These are phyloP conservation scores for Nicotiana obtusifolia DNA, from an alignment of 257 asterid species.

Conservation along the genomic window DNA sequence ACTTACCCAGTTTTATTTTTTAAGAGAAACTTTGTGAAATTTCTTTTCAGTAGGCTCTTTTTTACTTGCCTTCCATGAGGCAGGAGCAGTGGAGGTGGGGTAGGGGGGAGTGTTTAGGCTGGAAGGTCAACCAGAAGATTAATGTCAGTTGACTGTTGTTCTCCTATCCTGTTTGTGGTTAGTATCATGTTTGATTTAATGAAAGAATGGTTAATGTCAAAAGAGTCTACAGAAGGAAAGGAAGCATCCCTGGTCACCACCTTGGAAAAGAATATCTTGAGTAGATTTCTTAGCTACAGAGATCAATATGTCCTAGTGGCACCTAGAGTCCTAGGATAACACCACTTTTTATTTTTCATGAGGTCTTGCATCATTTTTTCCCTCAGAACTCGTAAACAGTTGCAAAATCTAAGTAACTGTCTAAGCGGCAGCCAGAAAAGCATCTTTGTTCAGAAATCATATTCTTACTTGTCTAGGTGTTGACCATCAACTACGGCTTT, in stretches of 20 bases:
- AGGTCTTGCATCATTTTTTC: neutral
- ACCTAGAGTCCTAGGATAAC: neutral
- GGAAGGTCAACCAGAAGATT: neutral
- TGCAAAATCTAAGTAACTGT: too few relatives aligned
- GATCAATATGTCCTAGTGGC: neutral
- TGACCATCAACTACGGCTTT: neutral
- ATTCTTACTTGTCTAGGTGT: neutral
- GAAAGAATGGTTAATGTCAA: neutral
- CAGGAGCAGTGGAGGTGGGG: neutral
- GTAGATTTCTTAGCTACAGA: neutral
- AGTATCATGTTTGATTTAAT: neutral
- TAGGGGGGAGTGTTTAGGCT: neutral
- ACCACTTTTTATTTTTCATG: neutral
- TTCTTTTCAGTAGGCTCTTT: neutral
- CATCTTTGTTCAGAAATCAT: neutral
- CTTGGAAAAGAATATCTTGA: neutral
- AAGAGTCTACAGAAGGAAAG: neutral
- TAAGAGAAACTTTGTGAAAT: neutral
- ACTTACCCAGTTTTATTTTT: neutral
- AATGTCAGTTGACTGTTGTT: neutral
- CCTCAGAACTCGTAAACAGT: neutral
- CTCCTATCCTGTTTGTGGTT: neutral
- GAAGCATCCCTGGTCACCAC: neutral
- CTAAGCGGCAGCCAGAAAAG: neutral
- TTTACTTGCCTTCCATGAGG: neutral